Evolutionary conservation across 768 basidiomycete species (phyloP).

Genomic region (Lentinula aciculospora): DNA sequence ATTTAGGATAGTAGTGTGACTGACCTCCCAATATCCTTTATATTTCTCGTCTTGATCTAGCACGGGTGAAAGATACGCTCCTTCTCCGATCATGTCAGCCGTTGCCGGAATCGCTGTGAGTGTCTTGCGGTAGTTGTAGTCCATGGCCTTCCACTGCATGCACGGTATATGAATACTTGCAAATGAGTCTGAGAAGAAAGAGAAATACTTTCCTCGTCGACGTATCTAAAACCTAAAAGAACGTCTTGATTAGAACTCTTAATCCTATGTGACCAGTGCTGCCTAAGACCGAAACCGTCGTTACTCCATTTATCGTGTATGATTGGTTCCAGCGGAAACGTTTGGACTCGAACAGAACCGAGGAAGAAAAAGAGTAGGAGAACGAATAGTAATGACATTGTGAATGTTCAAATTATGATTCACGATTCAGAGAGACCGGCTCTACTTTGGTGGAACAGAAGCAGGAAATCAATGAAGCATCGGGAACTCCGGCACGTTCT

Average conservation of each 20-base stretch:
- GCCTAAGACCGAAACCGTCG: background rate
- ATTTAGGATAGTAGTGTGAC: too few relatives aligned
- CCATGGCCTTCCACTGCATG: background rate
- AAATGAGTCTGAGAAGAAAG: too few relatives aligned
- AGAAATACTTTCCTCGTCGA: background rate
- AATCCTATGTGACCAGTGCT: background rate
- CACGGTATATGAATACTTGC: background rate
- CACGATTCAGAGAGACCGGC: too few relatives aligned
- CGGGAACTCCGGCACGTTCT: too few relatives aligned
- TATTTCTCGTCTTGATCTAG: background rate
- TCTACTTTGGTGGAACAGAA: too few relatives aligned
- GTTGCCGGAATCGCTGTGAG: background rate
- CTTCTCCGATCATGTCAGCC: background rate
- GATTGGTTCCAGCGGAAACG: background rate
- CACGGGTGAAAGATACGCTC: background rate
- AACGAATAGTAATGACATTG: too few relatives aligned
- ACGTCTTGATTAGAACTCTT: background rate
- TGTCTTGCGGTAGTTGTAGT: background rate
- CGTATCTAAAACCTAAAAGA: background rate
- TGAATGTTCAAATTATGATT: too few relatives aligned
- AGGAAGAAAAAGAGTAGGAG: background rate
- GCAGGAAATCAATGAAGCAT: too few relatives aligned
- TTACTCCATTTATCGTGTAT: too few relatives aligned
- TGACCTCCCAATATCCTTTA: too few relatives aligned
- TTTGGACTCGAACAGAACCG: background rate